These are phyloP conservation scores for Penicillium soppii DNA, from an alignment of 495 filamentous ascomycete genomes.

Conservation along the genomic window DNA sequence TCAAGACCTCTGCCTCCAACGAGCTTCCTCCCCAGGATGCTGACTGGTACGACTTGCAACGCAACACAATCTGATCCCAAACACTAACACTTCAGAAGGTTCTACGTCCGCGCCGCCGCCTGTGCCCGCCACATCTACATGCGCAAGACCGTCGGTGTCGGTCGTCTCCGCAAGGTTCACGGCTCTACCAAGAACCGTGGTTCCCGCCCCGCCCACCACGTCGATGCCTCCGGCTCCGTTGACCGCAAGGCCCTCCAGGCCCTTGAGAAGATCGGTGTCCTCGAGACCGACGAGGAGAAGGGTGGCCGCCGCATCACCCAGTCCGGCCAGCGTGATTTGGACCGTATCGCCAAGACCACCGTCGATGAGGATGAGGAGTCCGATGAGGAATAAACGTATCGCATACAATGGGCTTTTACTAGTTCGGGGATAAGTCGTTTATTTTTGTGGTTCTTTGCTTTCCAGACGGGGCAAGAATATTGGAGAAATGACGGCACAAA, in stretches of 20 bases:
- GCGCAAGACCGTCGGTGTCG: conserved; percentile 97
- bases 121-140: conserved; percentile 98
- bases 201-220: conserved; percentile 86
- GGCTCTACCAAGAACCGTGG: conserved; percentile 97
- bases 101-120: conserved; percentile 95
- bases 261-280: conserved; percentile 97
- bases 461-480: conserved; percentile 17
- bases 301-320: conserved; percentile 97
- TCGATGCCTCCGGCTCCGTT: conserved; percentile 89
- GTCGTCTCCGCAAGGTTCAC: conserved; percentile 88
- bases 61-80: neutral
- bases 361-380: conserved; percentile 54
- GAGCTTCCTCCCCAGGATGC: conserved; percentile 96
- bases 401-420: conserved; percentile 33
- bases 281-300: conserved; percentile 95
- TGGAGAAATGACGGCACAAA: conserved; percentile 28
- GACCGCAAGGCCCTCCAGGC: conserved; percentile 96
- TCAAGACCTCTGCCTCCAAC: conserved; percentile 94
- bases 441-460: conserved; percentile 32
- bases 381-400: conserved; percentile 50
- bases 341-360: conserved; percentile 69
- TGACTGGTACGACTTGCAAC: conserved; percentile 66
- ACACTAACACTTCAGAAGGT: conserved; percentile 50
- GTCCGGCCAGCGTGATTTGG: conserved; percentile 96
- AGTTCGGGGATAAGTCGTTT: conserved; percentile 23